These are phyloP conservation scores for Paracoccidioides lutzii DNA, from an alignment of 2,329 filamentous ascomycete species.

Conservation along the genomic window DNA sequence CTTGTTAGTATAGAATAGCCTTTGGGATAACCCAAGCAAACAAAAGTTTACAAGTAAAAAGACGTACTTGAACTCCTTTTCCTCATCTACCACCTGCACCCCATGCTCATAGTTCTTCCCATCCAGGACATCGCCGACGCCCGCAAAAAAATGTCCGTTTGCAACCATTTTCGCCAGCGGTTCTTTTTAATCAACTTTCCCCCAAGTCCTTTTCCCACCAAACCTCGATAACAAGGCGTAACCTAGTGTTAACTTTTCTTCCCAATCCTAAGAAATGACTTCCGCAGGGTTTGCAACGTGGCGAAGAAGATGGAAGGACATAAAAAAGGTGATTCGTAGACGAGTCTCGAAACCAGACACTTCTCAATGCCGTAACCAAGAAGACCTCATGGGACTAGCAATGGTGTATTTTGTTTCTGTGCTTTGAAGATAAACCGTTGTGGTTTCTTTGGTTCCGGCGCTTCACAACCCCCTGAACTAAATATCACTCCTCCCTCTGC, in stretches of 20 bases:
- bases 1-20: background rate
- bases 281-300: background rate
- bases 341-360: background rate
- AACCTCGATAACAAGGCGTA: background rate
- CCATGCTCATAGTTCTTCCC: conserved; percentile 62
- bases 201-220: background rate
- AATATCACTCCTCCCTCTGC: background rate
- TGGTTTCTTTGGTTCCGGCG: background rate
- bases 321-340: background rate
- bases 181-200: background rate
- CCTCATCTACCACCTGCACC: conserved; percentile 91
- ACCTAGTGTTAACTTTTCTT: background rate
- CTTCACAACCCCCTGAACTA: too few relatives aligned
- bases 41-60: background rate
- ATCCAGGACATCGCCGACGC: conserved; percentile 26
- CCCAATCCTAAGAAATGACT: background rate
- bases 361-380: background rate
- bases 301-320: background rate
- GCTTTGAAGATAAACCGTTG: background rate
- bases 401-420: background rate
- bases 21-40: background rate
- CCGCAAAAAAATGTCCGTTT: conserved; percentile 37
- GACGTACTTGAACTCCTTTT: conserved; percentile 89
- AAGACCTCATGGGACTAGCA: background rate
- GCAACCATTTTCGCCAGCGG: conserved; percentile 26